phyloP scores from a whole-genome alignment of 192 early-diverging fungal species.

The Backusella luteola region DNA sequence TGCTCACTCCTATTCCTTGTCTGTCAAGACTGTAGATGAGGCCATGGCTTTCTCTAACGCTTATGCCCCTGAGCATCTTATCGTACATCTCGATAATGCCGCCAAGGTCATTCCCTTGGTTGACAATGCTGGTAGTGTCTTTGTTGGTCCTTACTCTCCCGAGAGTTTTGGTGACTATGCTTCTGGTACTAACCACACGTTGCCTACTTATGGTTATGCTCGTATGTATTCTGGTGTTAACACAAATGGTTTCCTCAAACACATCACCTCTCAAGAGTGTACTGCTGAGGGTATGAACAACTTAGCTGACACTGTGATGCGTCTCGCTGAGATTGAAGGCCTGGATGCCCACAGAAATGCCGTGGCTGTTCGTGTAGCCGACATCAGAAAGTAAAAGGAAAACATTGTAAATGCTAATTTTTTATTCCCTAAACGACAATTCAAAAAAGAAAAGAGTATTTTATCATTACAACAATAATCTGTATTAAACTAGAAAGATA shows the following conservation, averaged over 20 bases:
- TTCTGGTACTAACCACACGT: slow-evolving; percentile 98
- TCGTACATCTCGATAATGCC: slow-evolving; percentile 86
- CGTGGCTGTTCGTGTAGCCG: slow-evolving; percentile 84
- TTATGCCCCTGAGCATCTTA: slow-evolving; percentile 98
- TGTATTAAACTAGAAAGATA: no score
- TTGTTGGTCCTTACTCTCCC: slow-evolving; percentile 95
- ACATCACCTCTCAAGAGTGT: slow-evolving; percentile 93
- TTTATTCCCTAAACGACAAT: not conserved
- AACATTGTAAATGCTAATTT: not conserved
- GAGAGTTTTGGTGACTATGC: slow-evolving; percentile 99
- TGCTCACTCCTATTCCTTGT: slow-evolving; percentile 79
- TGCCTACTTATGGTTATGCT: slow-evolving; percentile 98
- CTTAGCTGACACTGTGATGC: slow-evolving; percentile 90
- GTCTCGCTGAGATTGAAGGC: slow-evolving; percentile 91
- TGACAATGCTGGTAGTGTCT: slow-evolving; percentile 92
- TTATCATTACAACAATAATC: no score
- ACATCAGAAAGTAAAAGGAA: slow-evolving; percentile 45
- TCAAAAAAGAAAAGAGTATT: no score
- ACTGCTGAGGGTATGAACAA: slow-evolving; percentile 84
- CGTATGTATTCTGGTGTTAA: slow-evolving; percentile 98
- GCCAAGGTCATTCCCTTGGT: slow-evolving; percentile 62
- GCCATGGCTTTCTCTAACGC: slow-evolving; percentile 92
- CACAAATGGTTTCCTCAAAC: slow-evolving; percentile 94
- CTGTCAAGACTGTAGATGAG: slow-evolving; percentile 65
- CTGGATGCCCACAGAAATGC: slow-evolving; percentile 97